These are phyloP conservation scores for Neopestalotiopsis rosae DNA, from an alignment of 2,329 filamentous ascomycete species.

Conservation along the genomic window DNA sequence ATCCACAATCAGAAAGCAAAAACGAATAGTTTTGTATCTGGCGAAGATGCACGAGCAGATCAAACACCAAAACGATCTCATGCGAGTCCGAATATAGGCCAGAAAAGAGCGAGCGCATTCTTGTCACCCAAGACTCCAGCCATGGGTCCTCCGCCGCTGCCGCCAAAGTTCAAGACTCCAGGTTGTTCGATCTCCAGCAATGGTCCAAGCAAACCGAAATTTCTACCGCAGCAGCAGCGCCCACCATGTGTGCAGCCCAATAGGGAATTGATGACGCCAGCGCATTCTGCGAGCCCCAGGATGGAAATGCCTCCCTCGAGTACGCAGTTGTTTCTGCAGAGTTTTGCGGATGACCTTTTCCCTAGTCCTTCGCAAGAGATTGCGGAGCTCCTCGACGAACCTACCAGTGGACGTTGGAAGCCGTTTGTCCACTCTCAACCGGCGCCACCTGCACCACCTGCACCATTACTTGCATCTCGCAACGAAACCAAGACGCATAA, in stretches of 20 bases:
- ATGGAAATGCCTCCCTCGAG: slow-evolving; percentile 39
- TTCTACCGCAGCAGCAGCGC: slow-evolving; percentile 25
- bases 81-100: background rate
- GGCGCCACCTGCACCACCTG: background rate
- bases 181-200: slow-evolving; percentile 9
- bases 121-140: slow-evolving; percentile 21
- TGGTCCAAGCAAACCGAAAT: slow-evolving; percentile 24
- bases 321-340: slow-evolving; percentile 58
- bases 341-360: slow-evolving; percentile 58
- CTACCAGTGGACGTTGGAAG: slow-evolving; percentile 28
- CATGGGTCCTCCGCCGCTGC: slow-evolving; percentile 32
- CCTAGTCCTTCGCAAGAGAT: slow-evolving; percentile 62
- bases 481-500: background rate
- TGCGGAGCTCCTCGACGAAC: slow-evolving; percentile 53
- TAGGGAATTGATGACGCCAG: background rate
- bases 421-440: slow-evolving; percentile 20
- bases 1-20: background rate
- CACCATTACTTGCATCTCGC: background rate
- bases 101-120: background rate
- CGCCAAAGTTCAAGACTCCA: slow-evolving; percentile 31
- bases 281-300: slow-evolving; percentile 8
- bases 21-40: no score
- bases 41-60: background rate
- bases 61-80: background rate
- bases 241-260: background rate